phyloP scores from a whole-genome alignment of 176 grass and related monocot species.

The Hsuehochloa calcarea region DNA sequence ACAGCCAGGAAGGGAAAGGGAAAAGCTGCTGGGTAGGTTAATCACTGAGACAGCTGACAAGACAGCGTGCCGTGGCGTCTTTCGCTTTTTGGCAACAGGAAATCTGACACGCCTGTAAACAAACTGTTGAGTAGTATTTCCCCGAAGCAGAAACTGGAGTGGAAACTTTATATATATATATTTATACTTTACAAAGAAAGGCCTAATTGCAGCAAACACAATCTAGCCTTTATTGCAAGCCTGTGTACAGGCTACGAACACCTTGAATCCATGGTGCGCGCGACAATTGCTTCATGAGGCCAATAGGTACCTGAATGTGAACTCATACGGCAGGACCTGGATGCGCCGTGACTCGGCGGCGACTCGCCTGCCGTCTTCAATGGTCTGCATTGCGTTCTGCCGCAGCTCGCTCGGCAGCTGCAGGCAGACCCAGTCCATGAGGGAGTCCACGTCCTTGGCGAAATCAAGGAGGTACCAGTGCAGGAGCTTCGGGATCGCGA shows the following conservation, averaged over 20 bases:
- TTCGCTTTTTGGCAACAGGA: constrained; percentile 5
- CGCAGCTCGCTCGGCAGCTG: constrained; percentile 65
- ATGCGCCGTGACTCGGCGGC: constrained; percentile 27
- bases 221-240: constrained; percentile 14
- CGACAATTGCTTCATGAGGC: constrained; percentile 24
- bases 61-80: constrained; percentile 10
- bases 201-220: background rate
- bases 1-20: background rate
- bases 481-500: constrained; percentile 85
- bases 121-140: background rate
- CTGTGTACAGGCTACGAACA: background rate
- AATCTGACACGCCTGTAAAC: background rate
- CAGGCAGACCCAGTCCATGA: constrained; percentile 98
- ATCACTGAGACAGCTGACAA: constrained; percentile 7
- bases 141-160: background rate
- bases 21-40: constrained; percentile 23
- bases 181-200: background rate
- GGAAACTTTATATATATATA: background rate
- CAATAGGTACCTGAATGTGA: constrained; percentile 92
- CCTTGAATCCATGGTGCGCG: background rate
- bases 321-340: constrained; percentile 79
- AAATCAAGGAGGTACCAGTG: constrained; percentile 91
- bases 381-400: constrained; percentile 39
- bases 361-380: constrained; percentile 46
- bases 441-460: constrained; percentile 89